Evolutionary conservation across 129 eudicot genomes (phyloP).

Genomic region (Tagetes patula): DNA sequence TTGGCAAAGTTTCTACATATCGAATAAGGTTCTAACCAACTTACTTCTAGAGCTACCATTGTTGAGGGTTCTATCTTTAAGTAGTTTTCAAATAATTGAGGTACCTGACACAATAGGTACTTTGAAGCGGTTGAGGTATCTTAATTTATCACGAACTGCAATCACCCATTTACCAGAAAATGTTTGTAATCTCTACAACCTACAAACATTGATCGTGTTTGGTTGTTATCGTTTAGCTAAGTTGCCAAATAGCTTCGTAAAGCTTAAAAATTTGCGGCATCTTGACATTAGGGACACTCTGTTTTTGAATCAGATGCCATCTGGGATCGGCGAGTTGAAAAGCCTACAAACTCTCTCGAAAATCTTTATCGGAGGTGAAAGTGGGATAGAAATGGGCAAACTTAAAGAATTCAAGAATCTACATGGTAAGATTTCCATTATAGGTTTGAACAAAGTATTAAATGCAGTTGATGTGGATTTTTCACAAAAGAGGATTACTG

Average conservation of each 20-base stretch:
- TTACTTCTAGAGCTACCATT: background rate
- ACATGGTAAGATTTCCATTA: background rate
- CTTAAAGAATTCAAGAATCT: constrained; percentile 1
- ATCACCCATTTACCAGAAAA: background rate
- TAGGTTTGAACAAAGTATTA: constrained; percentile 10
- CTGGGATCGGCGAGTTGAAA: background rate
- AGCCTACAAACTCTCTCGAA: background rate
- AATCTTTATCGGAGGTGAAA: background rate
- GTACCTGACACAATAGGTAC: background rate
- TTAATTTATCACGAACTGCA: background rate
- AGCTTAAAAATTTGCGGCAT: background rate
- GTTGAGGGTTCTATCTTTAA: background rate
- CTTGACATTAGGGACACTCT: background rate
- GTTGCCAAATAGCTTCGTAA: background rate
- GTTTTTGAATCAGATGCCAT: background rate
- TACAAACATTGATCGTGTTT: background rate
- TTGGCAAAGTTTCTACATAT: background rate
- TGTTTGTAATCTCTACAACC: background rate
- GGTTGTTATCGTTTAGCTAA: background rate
- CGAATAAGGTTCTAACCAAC: background rate
- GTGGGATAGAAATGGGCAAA: background rate
- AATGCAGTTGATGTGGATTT: background rate
- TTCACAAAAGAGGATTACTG: background rate
- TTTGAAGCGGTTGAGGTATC: constrained; percentile 1
- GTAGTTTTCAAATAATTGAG: background rate